Conservation (phyloP, 345 rosid species). For the Populus davidiana region DNA sequence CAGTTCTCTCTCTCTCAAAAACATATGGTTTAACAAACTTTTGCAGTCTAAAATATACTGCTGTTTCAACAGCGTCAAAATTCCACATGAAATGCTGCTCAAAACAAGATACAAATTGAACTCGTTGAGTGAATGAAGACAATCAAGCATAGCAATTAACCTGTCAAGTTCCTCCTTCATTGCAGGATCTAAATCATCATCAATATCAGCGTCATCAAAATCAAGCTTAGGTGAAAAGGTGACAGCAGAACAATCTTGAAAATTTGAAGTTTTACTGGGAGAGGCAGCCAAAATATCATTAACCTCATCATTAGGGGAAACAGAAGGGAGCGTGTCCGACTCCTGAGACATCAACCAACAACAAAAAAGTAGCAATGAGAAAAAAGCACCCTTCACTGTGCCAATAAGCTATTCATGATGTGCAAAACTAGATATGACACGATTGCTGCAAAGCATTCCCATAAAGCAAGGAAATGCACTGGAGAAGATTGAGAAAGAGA, state of each 20-base stretch:
- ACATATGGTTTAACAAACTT: background rate
- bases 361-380: conserved; percentile 1
- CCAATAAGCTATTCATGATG: background rate
- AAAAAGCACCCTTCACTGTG: background rate
- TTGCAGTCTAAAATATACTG: background rate
- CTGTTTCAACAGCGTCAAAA: conserved; percentile 2
- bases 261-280: conserved; percentile 39
- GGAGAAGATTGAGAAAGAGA: background rate
- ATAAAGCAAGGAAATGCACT: background rate
- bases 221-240: conserved; percentile 41
- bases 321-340: conserved; percentile 28
- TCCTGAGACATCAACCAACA: conserved; percentile 41
- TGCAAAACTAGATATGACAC: background rate
- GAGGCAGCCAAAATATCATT: conserved; percentile 34
- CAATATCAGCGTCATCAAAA: conserved; percentile 58
- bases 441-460: background rate
- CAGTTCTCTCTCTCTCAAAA: background rate
- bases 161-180: conserved; percentile 73
- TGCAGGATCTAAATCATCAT: conserved; percentile 90
- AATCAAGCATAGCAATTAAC: conserved; percentile 29
- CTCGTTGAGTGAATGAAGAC: background rate
- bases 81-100: background rate
- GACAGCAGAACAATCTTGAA: conserved; percentile 37
- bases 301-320: conserved; percentile 33
- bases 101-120: background rate